phyloP scores from a whole-genome alignment of 768 basidiomycete genomes.

The Mycena metata region DNA sequence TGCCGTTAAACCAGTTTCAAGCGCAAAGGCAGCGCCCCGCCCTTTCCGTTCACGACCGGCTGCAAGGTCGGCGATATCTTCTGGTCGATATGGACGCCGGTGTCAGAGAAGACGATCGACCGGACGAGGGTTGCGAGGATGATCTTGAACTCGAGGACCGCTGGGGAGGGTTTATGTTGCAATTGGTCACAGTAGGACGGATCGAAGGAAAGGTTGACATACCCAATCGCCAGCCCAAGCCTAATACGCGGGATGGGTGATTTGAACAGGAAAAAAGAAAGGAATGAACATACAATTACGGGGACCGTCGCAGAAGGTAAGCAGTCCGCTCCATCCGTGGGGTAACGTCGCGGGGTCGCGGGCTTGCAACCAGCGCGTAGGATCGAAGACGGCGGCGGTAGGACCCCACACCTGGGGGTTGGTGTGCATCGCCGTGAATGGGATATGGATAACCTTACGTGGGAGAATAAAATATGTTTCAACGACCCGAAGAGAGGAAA shows the following conservation, averaged over 20 bases:
- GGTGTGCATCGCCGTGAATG: slow-evolving; percentile 50
- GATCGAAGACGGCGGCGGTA: slow-evolving; percentile 51
- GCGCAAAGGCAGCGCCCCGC: slow-evolving; percentile 27
- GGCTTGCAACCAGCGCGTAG: slow-evolving; percentile 55
- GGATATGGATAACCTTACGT: slow-evolving; percentile 50
- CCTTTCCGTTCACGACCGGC: slow-evolving; percentile 50
- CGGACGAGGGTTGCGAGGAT: slow-evolving; percentile 54
- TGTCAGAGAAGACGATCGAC: slow-evolving; percentile 52
- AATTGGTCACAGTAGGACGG: not conserved
- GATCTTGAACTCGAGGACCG: slow-evolving; percentile 56
- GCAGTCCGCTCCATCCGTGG: slow-evolving; percentile 53
- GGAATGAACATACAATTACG: slow-evolving; percentile 49
- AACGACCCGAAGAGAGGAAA: not conserved
- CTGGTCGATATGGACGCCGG: slow-evolving; percentile 46
- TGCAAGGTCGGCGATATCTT: slow-evolving; percentile 53
- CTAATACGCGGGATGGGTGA: too few species aligned
- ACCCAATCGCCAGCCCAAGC: slow-evolving; percentile 55
- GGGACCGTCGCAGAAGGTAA: slow-evolving; percentile 59
- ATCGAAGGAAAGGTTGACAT: slow-evolving; percentile 17
- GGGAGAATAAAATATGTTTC: too few species aligned
- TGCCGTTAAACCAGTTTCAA: slow-evolving; percentile 19
- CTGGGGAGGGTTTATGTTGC: slow-evolving; percentile 27
- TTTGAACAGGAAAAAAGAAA: not conserved
- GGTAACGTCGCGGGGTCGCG: slow-evolving; percentile 49
- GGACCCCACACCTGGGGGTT: slow-evolving; percentile 53